Percentiles rank a stretch among this genome's conserved stretches.
Conservation (phyloP, 2,329 filamentous ascomycete species). For the Cordyceps farinosa region DNA sequence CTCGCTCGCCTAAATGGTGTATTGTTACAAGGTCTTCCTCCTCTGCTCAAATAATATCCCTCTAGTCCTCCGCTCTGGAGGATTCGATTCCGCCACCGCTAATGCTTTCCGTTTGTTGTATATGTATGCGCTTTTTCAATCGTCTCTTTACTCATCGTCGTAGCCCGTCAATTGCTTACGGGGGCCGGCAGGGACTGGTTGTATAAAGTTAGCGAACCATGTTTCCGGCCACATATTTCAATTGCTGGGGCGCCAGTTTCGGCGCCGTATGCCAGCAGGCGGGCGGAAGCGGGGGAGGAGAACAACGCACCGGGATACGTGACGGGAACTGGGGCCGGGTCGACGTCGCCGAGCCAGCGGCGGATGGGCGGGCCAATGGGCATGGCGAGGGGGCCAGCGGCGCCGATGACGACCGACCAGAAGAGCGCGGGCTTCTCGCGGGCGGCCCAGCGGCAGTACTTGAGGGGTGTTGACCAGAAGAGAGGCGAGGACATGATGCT, state of each 20-base stretch:
- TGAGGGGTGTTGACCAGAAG: constrained; percentile 81
- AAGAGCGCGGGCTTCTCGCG: constrained; percentile 89
- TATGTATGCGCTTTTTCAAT: constrained; percentile 16
- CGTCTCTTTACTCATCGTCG: constrained; percentile 47
- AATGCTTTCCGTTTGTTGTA: background rate
- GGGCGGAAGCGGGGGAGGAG: too few relatives aligned
- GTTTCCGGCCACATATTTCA: too few relatives aligned
- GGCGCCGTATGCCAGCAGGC: background rate
- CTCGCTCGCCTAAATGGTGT: background rate
- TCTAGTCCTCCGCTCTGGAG: background rate
- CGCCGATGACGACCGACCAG: constrained; percentile 76
- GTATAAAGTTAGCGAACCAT: background rate
- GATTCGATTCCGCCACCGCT: background rate
- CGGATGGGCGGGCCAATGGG: constrained; percentile 71
- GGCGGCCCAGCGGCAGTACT: constrained; percentile 83
- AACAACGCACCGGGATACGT: constrained; percentile 82
- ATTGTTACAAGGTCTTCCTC: constrained; percentile 14
- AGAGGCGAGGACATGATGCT: constrained; percentile 60
- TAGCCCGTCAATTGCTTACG: constrained; percentile 59
- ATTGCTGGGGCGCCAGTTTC: too few relatives aligned
- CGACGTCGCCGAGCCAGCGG: constrained; percentile 67
- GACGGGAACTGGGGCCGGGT: constrained; percentile 69
- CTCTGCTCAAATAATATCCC: background rate
- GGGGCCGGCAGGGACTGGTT: constrained; percentile 53
- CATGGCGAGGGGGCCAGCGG: constrained; percentile 66